Percentiles rank a stretch among this genome's conserved stretches.
phyloP scores from a whole-genome alignment of 2,329 filamentous ascomycete species.

The Delphinella strobiligena region DNA sequence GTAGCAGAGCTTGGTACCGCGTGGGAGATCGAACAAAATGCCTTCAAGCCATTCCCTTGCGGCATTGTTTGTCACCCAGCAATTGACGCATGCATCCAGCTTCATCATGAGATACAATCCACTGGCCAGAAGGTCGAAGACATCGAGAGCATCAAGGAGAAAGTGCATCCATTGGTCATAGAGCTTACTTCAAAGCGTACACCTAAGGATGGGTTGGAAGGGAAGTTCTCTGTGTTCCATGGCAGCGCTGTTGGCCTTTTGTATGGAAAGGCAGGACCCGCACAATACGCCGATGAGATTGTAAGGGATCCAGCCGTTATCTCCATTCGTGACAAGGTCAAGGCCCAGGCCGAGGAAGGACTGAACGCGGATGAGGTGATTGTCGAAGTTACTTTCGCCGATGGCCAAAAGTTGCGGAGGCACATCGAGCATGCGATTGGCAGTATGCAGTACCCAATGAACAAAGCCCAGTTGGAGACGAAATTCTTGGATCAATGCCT shows the following conservation, averaged over 20 bases:
- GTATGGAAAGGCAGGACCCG: slow-evolving; percentile 39
- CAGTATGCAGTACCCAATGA: slow-evolving; percentile 37
- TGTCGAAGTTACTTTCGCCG: slow-evolving; percentile 25
- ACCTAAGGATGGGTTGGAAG: slow-evolving; percentile 39
- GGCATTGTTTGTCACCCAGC: slow-evolving; percentile 45
- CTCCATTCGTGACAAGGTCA: slow-evolving; percentile 32
- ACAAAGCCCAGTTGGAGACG: slow-evolving; percentile 30
- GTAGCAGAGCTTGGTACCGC: slow-evolving; percentile 23
- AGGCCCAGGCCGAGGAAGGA: slow-evolving; percentile 28
- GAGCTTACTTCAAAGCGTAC: slow-evolving; percentile 40
- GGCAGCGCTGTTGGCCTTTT: slow-evolving; percentile 39
- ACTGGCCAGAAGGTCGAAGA: slow-evolving; percentile 20
- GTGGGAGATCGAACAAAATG: slow-evolving; percentile 44
- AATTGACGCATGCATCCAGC: slow-evolving; percentile 40
- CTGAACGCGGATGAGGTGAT: slow-evolving; percentile 32
- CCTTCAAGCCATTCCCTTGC: slow-evolving; percentile 47
- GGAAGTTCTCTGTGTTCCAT: slow-evolving; percentile 45
- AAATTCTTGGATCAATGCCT: slow-evolving; percentile 43
- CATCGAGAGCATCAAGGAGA: slow-evolving; percentile 29
- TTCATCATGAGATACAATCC: slow-evolving; percentile 27
- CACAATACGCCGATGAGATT: slow-evolving; percentile 37
- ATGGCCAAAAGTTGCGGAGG: slow-evolving; percentile 28
- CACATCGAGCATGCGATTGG: slow-evolving; percentile 40
- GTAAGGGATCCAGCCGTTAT: slow-evolving; percentile 32
- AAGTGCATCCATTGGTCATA: slow-evolving; percentile 40